phyloP scores from a whole-genome alignment of 768 basidiomycete species.

The Cyclocybe cylindracea region DNA sequence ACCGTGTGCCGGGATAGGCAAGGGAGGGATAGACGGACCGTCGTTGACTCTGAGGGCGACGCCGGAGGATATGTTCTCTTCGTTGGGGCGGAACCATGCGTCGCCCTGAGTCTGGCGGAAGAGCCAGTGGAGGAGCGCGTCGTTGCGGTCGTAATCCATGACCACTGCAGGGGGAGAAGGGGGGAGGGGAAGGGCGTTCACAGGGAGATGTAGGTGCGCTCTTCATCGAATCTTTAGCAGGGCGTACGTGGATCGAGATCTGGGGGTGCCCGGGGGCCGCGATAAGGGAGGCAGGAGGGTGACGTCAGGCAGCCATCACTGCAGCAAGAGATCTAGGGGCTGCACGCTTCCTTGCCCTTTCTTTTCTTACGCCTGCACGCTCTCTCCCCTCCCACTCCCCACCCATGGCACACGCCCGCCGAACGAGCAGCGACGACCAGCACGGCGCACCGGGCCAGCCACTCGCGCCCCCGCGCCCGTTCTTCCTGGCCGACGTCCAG shows the following conservation, averaged over 20 bases:
- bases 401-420: slow-evolving; percentile 1
- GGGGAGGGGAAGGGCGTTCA: slow-evolving; percentile 9
- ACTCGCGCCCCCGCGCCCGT: slow-evolving; percentile 26
- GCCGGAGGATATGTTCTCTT: slow-evolving; percentile 71
- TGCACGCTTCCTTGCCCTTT: not conserved
- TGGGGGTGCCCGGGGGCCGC: slow-evolving; percentile 12
- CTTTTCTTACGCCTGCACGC: not conserved
- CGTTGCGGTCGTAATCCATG: slow-evolving; percentile 80
- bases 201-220: too few species aligned
- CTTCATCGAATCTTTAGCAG: too few species aligned
- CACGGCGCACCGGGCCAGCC: not conserved
- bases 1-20: not conserved
- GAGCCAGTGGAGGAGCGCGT: slow-evolving; percentile 79
- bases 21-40: slow-evolving; percentile 37
- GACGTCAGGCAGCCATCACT: slow-evolving; percentile 15
- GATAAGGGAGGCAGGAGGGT: not conserved
- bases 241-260: slow-evolving; percentile 8
- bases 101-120: slow-evolving; percentile 81
- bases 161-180: slow-evolving; percentile 1
- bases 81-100: slow-evolving; percentile 81
- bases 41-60: slow-evolving; percentile 60
- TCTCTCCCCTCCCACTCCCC: not conserved
- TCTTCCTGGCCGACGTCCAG: slow-evolving; percentile 21
- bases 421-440: not conserved
- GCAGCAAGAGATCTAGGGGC: too few species aligned